phyloP scores from a whole-genome alignment of 73 alveolate species.

The Breviolum minutum region DNA sequence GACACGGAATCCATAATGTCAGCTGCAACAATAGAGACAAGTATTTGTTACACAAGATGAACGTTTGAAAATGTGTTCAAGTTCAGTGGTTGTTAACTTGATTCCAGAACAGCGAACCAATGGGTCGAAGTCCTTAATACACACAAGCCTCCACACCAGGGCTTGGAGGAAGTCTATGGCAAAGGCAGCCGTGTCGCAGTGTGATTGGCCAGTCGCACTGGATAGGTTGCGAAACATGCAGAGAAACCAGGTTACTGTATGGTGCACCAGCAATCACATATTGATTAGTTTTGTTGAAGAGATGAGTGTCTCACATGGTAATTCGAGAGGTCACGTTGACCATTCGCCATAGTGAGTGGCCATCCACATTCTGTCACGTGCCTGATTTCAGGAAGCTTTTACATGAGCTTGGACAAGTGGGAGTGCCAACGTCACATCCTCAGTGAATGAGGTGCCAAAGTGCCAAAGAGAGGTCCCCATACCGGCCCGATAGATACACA shows the following conservation, averaged over 20 bases:
- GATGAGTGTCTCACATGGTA: too few relatives aligned
- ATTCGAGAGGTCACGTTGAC: too few relatives aligned
- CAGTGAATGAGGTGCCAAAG: not conserved
- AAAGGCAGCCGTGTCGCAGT: conserved; percentile 16
- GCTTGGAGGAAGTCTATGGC: conserved; percentile 73
- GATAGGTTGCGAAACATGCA: not conserved
- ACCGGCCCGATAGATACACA: too few relatives aligned
- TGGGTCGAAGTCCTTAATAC: not conserved
- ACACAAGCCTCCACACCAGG: not conserved
- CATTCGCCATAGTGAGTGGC: too few relatives aligned
- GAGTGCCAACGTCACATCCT: conserved; percentile 68
- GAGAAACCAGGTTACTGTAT: not conserved
- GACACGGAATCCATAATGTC: too few relatives aligned
- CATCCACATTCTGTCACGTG: not conserved
- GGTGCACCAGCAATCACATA: not conserved
- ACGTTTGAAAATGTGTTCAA: too few relatives aligned
- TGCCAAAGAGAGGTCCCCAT: not conserved
- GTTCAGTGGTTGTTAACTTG: too few relatives aligned
- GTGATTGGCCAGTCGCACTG: not conserved
- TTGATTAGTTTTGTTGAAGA: not conserved
- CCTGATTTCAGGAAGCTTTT: conserved; percentile 48
- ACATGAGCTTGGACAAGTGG: conserved; percentile 94
- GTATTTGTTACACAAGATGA: too few relatives aligned
- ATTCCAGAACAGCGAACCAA: too few relatives aligned
- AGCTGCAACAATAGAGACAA: too few relatives aligned